Percentiles rank a stretch among this genome's conserved stretches.
Conservation (phyloP, 208 protist genomes). For the Vickermania ingenoplastis region DNA sequence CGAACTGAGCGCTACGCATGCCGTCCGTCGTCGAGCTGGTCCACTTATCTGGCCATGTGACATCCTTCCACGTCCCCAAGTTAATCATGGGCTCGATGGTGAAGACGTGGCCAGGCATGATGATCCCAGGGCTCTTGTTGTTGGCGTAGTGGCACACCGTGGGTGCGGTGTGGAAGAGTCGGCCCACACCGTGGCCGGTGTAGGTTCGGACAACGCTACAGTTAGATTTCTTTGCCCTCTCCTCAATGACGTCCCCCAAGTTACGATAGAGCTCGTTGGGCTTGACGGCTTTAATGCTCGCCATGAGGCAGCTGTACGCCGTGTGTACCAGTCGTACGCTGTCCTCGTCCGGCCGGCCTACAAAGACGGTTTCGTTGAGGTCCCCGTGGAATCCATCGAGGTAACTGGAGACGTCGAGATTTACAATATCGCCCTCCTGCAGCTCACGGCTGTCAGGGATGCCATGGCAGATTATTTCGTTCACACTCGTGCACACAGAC, state of each 20-base stretch:
- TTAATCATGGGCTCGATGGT: conserved; percentile 99
- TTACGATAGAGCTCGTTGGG: conserved; percentile 78
- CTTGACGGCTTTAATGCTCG: conserved; percentile 67
- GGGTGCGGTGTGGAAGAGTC: conserved; percentile 89
- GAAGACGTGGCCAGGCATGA: conserved; percentile 92
- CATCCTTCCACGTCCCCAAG: conserved; percentile 85
- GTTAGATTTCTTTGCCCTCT: conserved; percentile 41
- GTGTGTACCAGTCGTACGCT: conserved; percentile 74
- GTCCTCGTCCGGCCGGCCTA: conserved; percentile 71
- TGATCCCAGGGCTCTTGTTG: conserved; percentile 88
- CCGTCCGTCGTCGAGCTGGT: conserved; percentile 93
- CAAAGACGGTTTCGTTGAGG: conserved; percentile 90
- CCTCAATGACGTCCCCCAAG: conserved; percentile 81
- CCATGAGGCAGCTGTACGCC: conserved; percentile 74
- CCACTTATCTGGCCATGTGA: conserved; percentile 95
- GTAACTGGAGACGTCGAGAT: conserved; percentile 97
- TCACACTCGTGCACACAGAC: conserved; percentile 94
- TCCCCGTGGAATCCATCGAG: conserved; percentile 90
- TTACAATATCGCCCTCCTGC: conserved; percentile 97
- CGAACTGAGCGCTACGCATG: conserved; percentile 96
- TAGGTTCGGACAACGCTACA: conserved; percentile 81
- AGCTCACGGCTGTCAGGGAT: conserved; percentile 95
- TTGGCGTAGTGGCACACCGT: conserved; percentile 89
- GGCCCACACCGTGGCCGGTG: conserved; percentile 91
- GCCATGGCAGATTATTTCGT: conserved; percentile 93